Conservation (phyloP, 2,329 filamentous ascomycete genomes). For the Pseudocercospora musae region DNA sequence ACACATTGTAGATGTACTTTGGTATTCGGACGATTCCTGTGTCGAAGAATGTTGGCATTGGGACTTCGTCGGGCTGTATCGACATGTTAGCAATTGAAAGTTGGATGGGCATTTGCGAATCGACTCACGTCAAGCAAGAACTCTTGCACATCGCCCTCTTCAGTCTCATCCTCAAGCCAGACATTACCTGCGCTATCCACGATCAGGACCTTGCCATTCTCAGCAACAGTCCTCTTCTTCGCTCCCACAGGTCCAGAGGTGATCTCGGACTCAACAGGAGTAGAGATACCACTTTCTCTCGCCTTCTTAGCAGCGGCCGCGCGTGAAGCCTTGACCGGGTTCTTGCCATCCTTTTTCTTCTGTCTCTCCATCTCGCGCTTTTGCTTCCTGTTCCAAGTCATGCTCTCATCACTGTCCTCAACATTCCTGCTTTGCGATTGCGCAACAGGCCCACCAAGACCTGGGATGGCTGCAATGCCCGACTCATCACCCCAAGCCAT, state of each 20-base stretch:
- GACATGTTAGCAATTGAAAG: too few relatives aligned
- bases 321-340: slow-evolving; percentile 41
- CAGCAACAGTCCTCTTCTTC: slow-evolving; percentile 82
- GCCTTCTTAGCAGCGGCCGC: slow-evolving; percentile 53
- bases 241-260: slow-evolving; percentile 64
- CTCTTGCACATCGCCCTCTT: slow-evolving; percentile 78
- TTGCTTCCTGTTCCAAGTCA: slow-evolving; percentile 73
- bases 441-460: slow-evolving; percentile 49
- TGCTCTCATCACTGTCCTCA: slow-evolving; percentile 49
- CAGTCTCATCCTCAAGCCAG: slow-evolving; percentile 87
- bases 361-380: slow-evolving; percentile 86
- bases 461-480: slow-evolving; percentile 64
- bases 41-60: slow-evolving; percentile 70
- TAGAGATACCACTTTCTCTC: slow-evolving; percentile 49
- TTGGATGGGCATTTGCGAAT: too few relatives aligned
- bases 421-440: slow-evolving; percentile 39
- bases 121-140: slow-evolving; percentile 79
- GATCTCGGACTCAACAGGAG: slow-evolving; percentile 53
- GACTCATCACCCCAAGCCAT: slow-evolving; percentile 86
- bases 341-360: slow-evolving; percentile 61
- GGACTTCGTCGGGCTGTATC: slow-evolving; percentile 81
- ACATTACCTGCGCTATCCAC: slow-evolving; percentile 92
- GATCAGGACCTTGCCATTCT: slow-evolving; percentile 92
- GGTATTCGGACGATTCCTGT: slow-evolving; percentile 81
- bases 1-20: slow-evolving; percentile 62